Evolutionary conservation across 2,329 filamentous ascomycete species (phyloP).

Genomic region (Colletotrichum theobromicola): DNA sequence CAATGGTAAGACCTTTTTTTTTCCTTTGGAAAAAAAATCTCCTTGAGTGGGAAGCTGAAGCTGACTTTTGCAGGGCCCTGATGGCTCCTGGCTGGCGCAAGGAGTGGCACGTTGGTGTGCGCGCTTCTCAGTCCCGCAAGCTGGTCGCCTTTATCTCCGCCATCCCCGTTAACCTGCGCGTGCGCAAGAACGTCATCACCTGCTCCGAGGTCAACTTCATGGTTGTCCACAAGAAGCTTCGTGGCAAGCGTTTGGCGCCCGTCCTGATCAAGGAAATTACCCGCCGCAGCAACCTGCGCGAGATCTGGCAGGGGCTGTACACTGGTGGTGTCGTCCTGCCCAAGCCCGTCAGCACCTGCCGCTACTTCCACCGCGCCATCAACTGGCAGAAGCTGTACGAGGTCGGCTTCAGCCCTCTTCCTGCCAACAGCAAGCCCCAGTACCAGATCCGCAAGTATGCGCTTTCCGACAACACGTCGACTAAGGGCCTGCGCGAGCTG

Average conservation of each 20-base stretch:
- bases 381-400: slow-evolving; percentile 98
- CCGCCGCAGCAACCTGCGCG: slow-evolving; percentile 83
- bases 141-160: slow-evolving; percentile 96
- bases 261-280: slow-evolving; percentile 98
- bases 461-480: slow-evolving; percentile 75
- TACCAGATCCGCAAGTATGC: slow-evolving; percentile 88
- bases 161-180: slow-evolving; percentile 82
- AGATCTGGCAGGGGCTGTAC: slow-evolving; percentile 94
- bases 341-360: slow-evolving; percentile 88
- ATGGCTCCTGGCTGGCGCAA: slow-evolving; percentile 94
- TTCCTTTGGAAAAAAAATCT: not conserved
- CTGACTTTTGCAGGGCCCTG: slow-evolving; percentile 69
- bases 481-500: slow-evolving; percentile 81
- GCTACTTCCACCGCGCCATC: slow-evolving; percentile 92
- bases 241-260: slow-evolving; percentile 88
- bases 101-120: slow-evolving; percentile 94
- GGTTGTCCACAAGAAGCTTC: slow-evolving; percentile 97
- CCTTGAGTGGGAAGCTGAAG: too few species aligned
- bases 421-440: slow-evolving; percentile 80
- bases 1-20: slow-evolving; percentile 68
- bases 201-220: slow-evolving; percentile 98
- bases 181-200: slow-evolving; percentile 76
- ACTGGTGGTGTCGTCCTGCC: slow-evolving; percentile 91
- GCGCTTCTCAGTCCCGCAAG: slow-evolving; percentile 81
- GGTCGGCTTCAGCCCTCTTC: slow-evolving; percentile 90